Conservation (phyloP, 805 yeast genomes). For the Teunomyces kruisii region DNA sequence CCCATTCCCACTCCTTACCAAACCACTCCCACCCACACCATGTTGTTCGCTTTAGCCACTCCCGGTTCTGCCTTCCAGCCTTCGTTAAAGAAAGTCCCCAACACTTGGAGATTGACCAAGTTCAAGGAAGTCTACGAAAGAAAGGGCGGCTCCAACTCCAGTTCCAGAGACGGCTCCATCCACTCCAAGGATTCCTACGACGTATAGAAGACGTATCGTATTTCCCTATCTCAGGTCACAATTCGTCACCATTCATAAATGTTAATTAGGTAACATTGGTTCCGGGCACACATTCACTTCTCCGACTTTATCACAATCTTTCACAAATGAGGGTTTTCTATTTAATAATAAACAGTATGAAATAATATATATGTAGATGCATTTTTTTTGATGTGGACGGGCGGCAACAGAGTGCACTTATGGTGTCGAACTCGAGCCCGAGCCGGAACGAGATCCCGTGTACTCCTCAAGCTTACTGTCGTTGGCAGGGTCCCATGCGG, state of each 20-base stretch:
- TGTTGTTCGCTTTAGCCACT: conserved; percentile 32
- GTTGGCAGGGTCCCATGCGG: conserved; percentile 47
- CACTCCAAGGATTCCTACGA: conserved; percentile 5
- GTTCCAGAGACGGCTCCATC: conserved; percentile 11
- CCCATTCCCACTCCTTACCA: not conserved
- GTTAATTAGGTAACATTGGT: too few species aligned
- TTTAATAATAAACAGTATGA: conserved; percentile 2
- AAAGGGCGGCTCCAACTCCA: conserved; percentile 22
- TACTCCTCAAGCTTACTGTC: conserved; percentile 23
- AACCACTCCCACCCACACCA: conserved; percentile 4
- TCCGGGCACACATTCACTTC: not conserved
- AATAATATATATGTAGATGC: not conserved
- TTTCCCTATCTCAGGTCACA: not conserved
- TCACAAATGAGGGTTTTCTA: conserved; percentile 3
- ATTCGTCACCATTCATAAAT: too few species aligned
- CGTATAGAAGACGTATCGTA: not conserved
- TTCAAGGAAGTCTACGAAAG: conserved; percentile 31
- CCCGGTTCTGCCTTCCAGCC: conserved; percentile 42
- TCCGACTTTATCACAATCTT: not conserved
- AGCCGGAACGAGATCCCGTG: conserved; percentile 20
- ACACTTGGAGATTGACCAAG: conserved; percentile 38
- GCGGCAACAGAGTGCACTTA: too few species aligned
- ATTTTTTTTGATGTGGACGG: not conserved
- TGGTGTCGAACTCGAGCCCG: conserved; percentile 10
- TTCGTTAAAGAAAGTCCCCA: conserved; percentile 28